Conservation (phyloP, 2,329 filamentous ascomycete genomes). For the Epicoccum sorghinum region DNA sequence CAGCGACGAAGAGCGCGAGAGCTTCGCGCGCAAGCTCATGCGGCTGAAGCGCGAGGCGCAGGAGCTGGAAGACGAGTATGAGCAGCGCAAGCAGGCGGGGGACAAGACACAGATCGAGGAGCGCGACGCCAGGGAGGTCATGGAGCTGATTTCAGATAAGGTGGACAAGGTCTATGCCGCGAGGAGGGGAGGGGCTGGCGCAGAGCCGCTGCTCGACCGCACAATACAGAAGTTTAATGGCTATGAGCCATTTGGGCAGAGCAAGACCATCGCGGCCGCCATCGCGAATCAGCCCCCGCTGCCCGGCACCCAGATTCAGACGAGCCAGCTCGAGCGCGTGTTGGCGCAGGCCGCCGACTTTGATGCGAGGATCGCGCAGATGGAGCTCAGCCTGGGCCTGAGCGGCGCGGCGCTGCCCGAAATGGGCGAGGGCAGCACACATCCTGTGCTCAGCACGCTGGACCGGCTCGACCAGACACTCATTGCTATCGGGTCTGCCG, state of each 20-base stretch:
- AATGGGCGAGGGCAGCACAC: constrained; percentile 55
- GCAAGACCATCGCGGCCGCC: constrained; percentile 32
- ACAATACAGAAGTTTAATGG: constrained; percentile 45
- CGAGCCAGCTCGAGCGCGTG: constrained; percentile 59
- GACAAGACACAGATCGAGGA: constrained; percentile 48
- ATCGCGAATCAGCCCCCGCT: constrained; percentile 41
- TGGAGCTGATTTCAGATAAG: constrained; percentile 69
- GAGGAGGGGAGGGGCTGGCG: constrained; percentile 43
- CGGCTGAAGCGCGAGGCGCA: constrained; percentile 83
- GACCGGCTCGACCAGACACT: constrained; percentile 83
- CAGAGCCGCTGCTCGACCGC: constrained; percentile 44
- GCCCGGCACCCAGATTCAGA: constrained; percentile 42
- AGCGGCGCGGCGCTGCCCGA: constrained; percentile 71
- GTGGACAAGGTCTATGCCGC: constrained; percentile 67
- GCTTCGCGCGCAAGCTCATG: constrained; percentile 77
- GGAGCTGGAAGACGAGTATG: constrained; percentile 64
- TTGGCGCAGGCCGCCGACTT: constrained; percentile 86
- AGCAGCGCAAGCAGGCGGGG: constrained; percentile 55
- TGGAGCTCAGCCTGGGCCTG: constrained; percentile 84
- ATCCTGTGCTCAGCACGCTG: constrained; percentile 80
- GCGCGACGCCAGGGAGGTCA: constrained; percentile 61
- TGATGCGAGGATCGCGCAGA: constrained; percentile 75
- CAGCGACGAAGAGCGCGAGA: constrained; percentile 72
- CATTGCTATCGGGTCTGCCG: constrained; percentile 73
- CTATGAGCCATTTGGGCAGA: constrained; percentile 39